These are phyloP conservation scores for Cynara cardunculus DNA, from an alignment of 129 eudicot genomes.

Conservation along the genomic window DNA sequence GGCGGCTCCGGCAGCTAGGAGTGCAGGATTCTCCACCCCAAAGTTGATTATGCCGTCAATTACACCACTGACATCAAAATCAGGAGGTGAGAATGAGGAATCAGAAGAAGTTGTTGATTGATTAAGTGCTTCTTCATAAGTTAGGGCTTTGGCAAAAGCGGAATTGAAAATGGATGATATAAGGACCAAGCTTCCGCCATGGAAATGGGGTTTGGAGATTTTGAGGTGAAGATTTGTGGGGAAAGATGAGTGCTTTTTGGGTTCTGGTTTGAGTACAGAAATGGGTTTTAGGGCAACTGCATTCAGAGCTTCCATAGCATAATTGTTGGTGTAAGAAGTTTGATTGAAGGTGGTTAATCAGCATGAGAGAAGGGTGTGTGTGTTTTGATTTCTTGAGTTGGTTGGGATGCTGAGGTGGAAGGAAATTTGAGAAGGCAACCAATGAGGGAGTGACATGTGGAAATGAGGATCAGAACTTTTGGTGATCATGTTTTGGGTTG, in stretches of 20 bases:
- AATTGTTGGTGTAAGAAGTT: conserved; percentile 3
- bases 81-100: conserved; percentile 37
- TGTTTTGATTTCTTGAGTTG: background rate
- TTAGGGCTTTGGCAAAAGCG: conserved; percentile 62
- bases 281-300: conserved; percentile 67
- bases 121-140: conserved; percentile 83
- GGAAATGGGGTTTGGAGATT: conserved; percentile 38
- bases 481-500: conserved; percentile 35
- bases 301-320: conserved; percentile 90
- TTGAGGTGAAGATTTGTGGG: conserved; percentile 18
- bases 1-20: conserved; percentile 65
- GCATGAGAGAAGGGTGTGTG: background rate
- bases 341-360: conserved; percentile 20
- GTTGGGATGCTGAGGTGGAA: conserved; percentile 43
- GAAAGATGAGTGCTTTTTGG: conserved; percentile 39
- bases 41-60: conserved; percentile 42
- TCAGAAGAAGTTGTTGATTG: conserved; percentile 50
- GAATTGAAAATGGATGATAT: conserved; percentile 56
- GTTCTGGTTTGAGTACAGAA: conserved; percentile 57
- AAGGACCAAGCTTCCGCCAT: conserved; percentile 49
- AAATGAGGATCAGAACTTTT: conserved; percentile 37
- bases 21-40: conserved; percentile 60
- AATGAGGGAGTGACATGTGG: conserved; percentile 42
- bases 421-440: conserved; percentile 29
- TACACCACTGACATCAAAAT: conserved; percentile 47